A percentile compares a stretch with the other conserved stretches of the same genome.
phyloP scores from a whole-genome alignment of 306 rosid genomes.

The Cucumis melo region DNA sequence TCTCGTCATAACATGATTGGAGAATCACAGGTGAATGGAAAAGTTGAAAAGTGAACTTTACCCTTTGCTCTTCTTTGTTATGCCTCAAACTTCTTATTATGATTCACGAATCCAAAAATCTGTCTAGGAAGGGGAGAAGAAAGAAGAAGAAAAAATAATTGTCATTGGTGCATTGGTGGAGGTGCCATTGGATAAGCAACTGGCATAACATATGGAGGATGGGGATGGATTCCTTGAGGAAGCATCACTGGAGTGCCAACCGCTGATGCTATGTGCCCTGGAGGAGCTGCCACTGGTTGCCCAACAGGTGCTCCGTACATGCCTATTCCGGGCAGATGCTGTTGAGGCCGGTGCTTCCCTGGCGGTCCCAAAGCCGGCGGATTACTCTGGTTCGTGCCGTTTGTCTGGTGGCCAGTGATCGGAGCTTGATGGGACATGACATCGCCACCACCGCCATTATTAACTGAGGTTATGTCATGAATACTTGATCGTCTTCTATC shows the following conservation, averaged over 20 bases:
- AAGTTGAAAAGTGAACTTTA: background rate
- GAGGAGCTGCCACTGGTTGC: conserved; percentile 75
- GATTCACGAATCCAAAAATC: conserved; percentile 10
- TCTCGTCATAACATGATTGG: background rate
- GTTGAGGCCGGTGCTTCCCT: conserved; percentile 54
- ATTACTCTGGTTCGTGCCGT: conserved; percentile 24
- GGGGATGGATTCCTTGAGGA: conserved; percentile 49
- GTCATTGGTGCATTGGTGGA: conserved; percentile 82
- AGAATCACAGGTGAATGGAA: background rate
- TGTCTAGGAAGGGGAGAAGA: background rate
- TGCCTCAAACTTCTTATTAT: background rate
- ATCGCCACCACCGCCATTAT: conserved; percentile 40
- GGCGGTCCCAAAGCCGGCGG: conserved; percentile 41
- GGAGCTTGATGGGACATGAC: conserved; percentile 50
- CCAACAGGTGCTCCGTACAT: conserved; percentile 86
- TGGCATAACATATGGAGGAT: conserved; percentile 65
- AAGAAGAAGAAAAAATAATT: background rate
- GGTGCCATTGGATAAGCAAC: conserved; percentile 97
- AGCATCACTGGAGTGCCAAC: conserved; percentile 96
- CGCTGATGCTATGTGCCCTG: conserved; percentile 75
- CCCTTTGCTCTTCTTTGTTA: background rate
- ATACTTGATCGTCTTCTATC: conserved; percentile 95
- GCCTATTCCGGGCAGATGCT: conserved; percentile 59
- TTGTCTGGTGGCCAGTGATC: conserved; percentile 71
- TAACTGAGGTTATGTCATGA: conserved; percentile 84